A percentile compares a stretch with the other conserved stretches of the same genome.
Conservation (phyloP, 2,329 filamentous ascomycete genomes). For the Pseudodiploospora longispora region DNA sequence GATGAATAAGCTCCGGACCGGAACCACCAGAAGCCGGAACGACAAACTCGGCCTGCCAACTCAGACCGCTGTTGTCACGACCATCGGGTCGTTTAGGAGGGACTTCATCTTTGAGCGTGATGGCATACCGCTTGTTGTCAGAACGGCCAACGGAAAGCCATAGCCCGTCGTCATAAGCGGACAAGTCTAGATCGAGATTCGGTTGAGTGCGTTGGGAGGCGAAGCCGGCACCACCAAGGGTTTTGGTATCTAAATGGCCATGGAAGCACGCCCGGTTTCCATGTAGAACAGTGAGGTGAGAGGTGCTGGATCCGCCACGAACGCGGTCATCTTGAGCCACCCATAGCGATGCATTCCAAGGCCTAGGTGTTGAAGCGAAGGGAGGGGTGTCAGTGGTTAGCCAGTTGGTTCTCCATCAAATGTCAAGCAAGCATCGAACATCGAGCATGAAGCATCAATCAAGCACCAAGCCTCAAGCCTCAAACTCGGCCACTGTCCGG, state of each 20-base stretch:
- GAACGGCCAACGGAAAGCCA: slow-evolving; percentile 41
- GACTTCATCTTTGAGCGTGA: slow-evolving; percentile 66
- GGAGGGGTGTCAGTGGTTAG: slow-evolving; percentile 4
- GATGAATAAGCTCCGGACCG: slow-evolving; percentile 34
- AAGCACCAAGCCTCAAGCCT: too few relatives aligned
- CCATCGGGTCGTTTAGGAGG: slow-evolving; percentile 51
- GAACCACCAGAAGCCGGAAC: slow-evolving; percentile 11
- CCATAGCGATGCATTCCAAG: slow-evolving; percentile 56
- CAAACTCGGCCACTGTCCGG: too few relatives aligned
- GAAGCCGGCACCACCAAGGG: slow-evolving; percentile 74
- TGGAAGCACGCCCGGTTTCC: slow-evolving; percentile 48
- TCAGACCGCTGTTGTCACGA: slow-evolving; percentile 62
- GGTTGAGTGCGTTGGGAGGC: slow-evolving; percentile 66
- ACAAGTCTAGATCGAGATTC: slow-evolving; percentile 54
- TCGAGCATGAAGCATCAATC: too few relatives aligned
- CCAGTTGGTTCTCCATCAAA: neutral
- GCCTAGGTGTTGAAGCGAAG: slow-evolving; percentile 27
- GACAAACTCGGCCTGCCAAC: slow-evolving; percentile 66
- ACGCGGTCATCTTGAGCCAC: slow-evolving; percentile 66
- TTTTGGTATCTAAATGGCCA: slow-evolving; percentile 63
- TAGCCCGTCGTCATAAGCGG: slow-evolving; percentile 53
- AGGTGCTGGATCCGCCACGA: slow-evolving; percentile 61
- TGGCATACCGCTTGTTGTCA: slow-evolving; percentile 62
- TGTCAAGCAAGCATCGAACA: too few relatives aligned
- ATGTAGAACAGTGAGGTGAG: slow-evolving; percentile 33